Evolutionary conservation across 331 rosid genomes (phyloP).

Genomic region (Quercus lobata): DNA sequence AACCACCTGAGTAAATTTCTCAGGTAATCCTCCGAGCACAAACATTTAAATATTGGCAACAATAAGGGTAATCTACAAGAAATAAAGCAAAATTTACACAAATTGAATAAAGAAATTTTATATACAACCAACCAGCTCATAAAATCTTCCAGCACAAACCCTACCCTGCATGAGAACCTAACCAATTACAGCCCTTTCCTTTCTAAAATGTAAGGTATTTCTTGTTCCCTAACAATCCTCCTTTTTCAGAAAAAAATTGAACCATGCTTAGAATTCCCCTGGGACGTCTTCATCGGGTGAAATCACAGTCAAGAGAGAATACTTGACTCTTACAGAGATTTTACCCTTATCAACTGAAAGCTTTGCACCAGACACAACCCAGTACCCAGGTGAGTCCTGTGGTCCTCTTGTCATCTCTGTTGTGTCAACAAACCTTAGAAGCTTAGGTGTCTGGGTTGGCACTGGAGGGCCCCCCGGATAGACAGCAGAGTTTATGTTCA

Average conservation of each 20-base stretch:
- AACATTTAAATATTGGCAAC: neutral
- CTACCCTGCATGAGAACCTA: neutral
- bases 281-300: conserved; percentile 60
- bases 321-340: conserved; percentile 77
- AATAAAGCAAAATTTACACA: conserved; percentile 19
- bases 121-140: conserved; percentile 26
- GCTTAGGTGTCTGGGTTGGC: conserved; percentile 56
- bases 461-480: conserved; percentile 57
- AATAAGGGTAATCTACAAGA: conserved; percentile 13
- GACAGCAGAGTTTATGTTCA: conserved; percentile 54
- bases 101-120: neutral
- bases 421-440: conserved; percentile 67
- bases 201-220: neutral
- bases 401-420: conserved; percentile 74
- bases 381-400: conserved; percentile 78
- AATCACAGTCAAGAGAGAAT: conserved; percentile 61
- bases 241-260: neutral
- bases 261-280: conserved; percentile 14
- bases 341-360: conserved; percentile 68
- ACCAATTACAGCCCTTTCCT: neutral
- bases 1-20: neutral
- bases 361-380: conserved; percentile 86
- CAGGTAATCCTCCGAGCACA: neutral
- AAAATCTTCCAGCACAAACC: neutral
- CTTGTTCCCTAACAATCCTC: neutral